Evolutionary conservation across 371 early-diverging fungal species (phyloP).

Genomic region (Chytridium lagenaria): DNA sequence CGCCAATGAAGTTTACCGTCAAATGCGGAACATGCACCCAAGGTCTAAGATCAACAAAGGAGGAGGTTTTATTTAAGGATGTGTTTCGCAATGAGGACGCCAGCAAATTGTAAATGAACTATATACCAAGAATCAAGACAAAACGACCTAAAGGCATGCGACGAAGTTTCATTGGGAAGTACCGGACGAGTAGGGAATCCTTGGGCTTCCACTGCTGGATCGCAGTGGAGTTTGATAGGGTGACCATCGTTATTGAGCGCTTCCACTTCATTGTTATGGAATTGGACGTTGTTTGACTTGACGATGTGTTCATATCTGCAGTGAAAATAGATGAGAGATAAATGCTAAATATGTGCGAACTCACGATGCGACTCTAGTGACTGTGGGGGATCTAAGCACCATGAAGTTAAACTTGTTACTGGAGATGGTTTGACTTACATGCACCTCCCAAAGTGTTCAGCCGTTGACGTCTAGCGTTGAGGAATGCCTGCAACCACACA

Average conservation of each 20-base stretch:
- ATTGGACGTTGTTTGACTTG: too few relatives aligned
- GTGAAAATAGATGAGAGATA: too few relatives aligned
- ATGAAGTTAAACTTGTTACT: not conserved
- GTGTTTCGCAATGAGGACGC: too few relatives aligned
- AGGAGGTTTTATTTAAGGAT: too few relatives aligned
- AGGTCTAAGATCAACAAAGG: too few relatives aligned
- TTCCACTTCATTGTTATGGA: not conserved
- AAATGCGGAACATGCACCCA: not conserved
- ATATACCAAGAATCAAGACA: too few relatives aligned
- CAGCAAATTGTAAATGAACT: too few relatives aligned
- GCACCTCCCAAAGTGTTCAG: slow-evolving; percentile 29
- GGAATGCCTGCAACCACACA: slow-evolving; percentile 26
- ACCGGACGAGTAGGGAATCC: too few relatives aligned
- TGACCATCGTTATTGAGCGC: slow-evolving; percentile 36
- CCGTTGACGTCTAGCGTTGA: slow-evolving; percentile 15
- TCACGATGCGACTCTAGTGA: slow-evolving; percentile 28
- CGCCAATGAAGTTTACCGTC: not conserved
- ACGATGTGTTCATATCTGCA: too few relatives aligned
- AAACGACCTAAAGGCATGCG: too few relatives aligned
- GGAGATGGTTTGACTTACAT: not conserved
- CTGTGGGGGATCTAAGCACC: slow-evolving; percentile 29
- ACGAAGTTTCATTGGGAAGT: too few relatives aligned
- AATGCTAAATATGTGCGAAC: too few relatives aligned
- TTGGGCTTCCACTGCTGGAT: not conserved
- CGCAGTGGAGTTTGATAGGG: slow-evolving; percentile 23